phyloP scores from a whole-genome alignment of 148 eudicot species.

The Drosera capensis region DNA sequence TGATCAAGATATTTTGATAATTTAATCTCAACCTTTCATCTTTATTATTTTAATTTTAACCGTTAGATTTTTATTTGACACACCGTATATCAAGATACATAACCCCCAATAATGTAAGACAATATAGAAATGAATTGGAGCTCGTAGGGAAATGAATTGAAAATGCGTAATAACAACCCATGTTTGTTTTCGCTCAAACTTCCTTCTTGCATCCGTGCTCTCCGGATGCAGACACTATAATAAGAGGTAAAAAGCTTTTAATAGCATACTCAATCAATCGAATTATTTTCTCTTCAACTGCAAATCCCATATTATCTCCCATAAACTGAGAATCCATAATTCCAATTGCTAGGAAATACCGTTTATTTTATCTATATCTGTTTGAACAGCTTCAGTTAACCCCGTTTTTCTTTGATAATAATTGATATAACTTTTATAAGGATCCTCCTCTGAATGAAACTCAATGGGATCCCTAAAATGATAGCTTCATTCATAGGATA shows the following conservation, averaged over 20 bases:
- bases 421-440: background rate
- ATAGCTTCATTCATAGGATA: too few relatives aligned
- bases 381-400: constrained; percentile 1
- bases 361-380: background rate
- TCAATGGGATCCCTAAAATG: too few relatives aligned
- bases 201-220: background rate
- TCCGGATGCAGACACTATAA: background rate
- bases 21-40: too few relatives aligned
- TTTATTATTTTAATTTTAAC: too few relatives aligned
- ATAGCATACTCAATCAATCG: background rate
- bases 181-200: too few relatives aligned
- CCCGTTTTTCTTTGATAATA: background rate
- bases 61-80: too few relatives aligned
- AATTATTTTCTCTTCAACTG: constrained; percentile 4
- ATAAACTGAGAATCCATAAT: constrained; percentile 7
- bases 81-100: too few relatives aligned
- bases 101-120: too few relatives aligned
- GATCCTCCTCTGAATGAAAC: background rate
- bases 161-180: too few relatives aligned
- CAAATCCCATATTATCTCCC: constrained; percentile 9
- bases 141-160: too few relatives aligned
- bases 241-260: background rate
- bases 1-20: too few relatives aligned
- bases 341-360: constrained; percentile 1
- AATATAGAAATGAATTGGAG: too few relatives aligned